Base-by-base conservation (phyloP, 1,284 basidiomycete genomes). In the Sanghuangporus baumii region DNA sequence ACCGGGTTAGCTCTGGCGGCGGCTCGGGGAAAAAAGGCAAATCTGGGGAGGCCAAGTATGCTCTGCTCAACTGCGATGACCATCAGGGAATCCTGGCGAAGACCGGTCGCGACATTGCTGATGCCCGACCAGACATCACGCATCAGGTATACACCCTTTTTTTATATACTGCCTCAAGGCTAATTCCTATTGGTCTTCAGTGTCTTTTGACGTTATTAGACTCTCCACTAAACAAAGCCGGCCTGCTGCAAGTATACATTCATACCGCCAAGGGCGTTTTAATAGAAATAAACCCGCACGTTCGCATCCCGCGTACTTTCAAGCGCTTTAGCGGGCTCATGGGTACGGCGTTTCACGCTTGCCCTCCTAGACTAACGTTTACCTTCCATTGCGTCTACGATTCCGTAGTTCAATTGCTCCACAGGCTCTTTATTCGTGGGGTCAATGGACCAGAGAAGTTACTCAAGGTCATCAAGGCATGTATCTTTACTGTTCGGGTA, bases 71-170 rank as follows among this genome's bases (percentile, higher is more conserved):
- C 76, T 99, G 97, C 76, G 96, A 99, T 74, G 96, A 99, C 70
- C 96, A 99, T 76, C 96, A 99, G 75, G 94, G 96, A 57, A 97
- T 99, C 66, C 81, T 99, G 64, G 96, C 97, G 6, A 98, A 98
- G 78, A 98, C 96, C 3, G 94, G 95, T 34, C 83, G 96, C 69
- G 97, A 99, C 76, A 99, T 99, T 68, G 96, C 97, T 20, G 96
- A 98, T 75, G 96, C 97, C 18, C 80, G 96, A 66, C 96, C 97
- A 5, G 97, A 99, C 75, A 99, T 99, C 72, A 99, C 97, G 0
- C 96, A 99, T 75, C 97, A 99, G 84, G 94, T 94, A 64, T 67
- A 82, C 73, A 40, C 12, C 16, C 26, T 59, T 46, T 37, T 3
- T 54, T 62, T 63, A 61, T 20, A 16, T 18, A 31, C 55, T 51